A percentile compares a stretch with the other conserved stretches of the same genome.
phyloP scores from a whole-genome alignment of 192 early-diverging fungal genomes.

The Martensiomyces pterosporus region DNA sequence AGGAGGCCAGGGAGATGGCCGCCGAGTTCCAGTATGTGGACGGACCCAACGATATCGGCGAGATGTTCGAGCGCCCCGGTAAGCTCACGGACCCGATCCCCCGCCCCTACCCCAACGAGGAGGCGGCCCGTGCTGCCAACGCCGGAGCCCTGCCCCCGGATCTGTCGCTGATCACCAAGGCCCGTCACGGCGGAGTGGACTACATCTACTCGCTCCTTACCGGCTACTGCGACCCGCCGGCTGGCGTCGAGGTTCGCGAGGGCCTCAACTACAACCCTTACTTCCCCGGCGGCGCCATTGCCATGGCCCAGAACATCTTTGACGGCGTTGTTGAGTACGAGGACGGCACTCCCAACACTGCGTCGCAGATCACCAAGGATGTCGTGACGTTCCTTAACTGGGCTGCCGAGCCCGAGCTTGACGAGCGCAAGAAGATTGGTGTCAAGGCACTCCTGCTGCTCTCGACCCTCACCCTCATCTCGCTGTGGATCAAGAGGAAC shows the following conservation, averaged over 20 bases:
- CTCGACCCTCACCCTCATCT: constrained; percentile 65
- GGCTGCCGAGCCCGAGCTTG: constrained; percentile 96
- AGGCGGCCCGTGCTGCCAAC: constrained; percentile 93
- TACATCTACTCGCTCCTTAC: constrained; percentile 95
- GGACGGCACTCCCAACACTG: constrained; percentile 92
- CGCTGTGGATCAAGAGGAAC: constrained; percentile 89
- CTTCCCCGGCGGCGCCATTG: constrained; percentile 97
- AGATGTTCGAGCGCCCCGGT: constrained; percentile 90
- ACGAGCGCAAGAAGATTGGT: constrained; percentile 95
- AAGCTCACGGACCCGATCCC: constrained; percentile 93
- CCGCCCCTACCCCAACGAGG: constrained; percentile 90
- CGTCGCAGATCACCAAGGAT: constrained; percentile 97
- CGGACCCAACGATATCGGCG: constrained; percentile 87
- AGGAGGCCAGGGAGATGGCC: constrained; percentile 91
- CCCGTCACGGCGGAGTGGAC: constrained; percentile 91
- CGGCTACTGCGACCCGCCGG: constrained; percentile 91
- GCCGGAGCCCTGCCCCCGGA: constrained; percentile 94
- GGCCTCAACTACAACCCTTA: constrained; percentile 99
- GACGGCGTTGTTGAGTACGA: constrained; percentile 95
- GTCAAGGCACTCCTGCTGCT: constrained; percentile 78
- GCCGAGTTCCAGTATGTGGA: constrained; percentile 88
- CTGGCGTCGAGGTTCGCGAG: constrained; percentile 88
- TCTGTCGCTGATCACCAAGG: constrained; percentile 90
- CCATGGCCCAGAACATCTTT: constrained; percentile 91
- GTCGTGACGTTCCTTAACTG: constrained; percentile 90